Evolutionary conservation across 192 early-diverging fungal species (phyloP).

Genomic region (Radiomyces spectabilis): DNA sequence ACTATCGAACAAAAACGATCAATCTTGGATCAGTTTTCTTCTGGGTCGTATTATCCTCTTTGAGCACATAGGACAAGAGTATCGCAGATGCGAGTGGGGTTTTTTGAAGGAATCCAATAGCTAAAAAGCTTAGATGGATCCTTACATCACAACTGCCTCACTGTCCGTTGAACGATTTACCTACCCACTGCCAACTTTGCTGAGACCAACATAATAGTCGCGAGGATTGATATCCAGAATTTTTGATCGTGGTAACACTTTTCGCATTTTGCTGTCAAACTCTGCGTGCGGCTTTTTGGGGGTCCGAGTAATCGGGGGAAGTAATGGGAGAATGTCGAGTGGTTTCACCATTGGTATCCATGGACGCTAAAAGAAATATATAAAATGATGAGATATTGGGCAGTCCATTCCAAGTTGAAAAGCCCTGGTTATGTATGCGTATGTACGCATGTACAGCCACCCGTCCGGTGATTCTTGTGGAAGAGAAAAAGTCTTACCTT

Average conservation of each 20-base stretch:
- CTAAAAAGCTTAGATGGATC: background rate
- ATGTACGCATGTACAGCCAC: no score
- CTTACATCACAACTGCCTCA: background rate
- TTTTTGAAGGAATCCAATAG: background rate
- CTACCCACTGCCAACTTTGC: slow-evolving; percentile 24
- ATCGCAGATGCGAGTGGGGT: no score
- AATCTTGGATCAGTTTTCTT: no score
- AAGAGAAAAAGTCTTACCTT: no score
- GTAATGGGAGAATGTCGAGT: slow-evolving; percentile 16
- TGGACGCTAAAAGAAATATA: slow-evolving; percentile 6
- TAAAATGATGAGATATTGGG: background rate
- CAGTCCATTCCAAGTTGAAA: slow-evolving; percentile 1
- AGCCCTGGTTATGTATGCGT: no score
- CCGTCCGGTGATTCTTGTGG: no score
- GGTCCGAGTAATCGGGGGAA: slow-evolving; percentile 13
- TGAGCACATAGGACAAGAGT: no score
- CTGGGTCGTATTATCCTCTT: no score
- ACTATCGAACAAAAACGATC: background rate
- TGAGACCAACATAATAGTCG: slow-evolving; percentile 14
- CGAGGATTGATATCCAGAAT: slow-evolving; percentile 21
- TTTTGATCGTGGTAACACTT: slow-evolving; percentile 14
- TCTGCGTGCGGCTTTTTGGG: slow-evolving; percentile 14
- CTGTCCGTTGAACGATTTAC: no score
- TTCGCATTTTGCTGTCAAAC: slow-evolving; percentile 27
- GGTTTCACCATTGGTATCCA: slow-evolving; percentile 27